These are phyloP conservation scores for Suhomyces choctaworum DNA, from an alignment of 1,139 yeast species.

Conservation along the genomic window DNA sequence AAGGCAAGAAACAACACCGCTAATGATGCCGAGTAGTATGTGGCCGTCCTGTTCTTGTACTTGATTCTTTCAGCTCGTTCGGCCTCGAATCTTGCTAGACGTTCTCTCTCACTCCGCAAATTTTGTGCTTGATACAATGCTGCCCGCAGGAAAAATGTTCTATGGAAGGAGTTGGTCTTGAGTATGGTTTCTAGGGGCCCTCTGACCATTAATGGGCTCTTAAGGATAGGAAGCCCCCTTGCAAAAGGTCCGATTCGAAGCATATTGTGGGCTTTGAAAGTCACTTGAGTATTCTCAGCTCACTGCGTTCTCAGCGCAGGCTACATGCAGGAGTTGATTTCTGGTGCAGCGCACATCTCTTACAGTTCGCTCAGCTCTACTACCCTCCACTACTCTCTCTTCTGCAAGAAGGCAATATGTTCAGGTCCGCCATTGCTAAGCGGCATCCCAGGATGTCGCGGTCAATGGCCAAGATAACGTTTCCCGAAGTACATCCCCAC, in stretches of 20 bases:
- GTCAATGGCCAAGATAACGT: slow-evolving; percentile 7
- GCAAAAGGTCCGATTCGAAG: slow-evolving; percentile 2
- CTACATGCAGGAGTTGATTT: not conserved
- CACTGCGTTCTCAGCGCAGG: not conserved
- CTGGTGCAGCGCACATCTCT: not conserved
- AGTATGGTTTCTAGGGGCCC: too few species aligned
- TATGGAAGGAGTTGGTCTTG: too few species aligned
- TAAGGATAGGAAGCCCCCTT: not conserved
- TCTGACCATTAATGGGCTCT: not conserved
- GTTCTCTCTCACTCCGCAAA: slow-evolving; percentile 12
- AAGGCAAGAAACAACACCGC: slow-evolving; percentile 75
- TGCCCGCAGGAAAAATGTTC: too few species aligned
- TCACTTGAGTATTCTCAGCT: slow-evolving; percentile 3
- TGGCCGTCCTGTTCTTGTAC: slow-evolving; percentile 51
- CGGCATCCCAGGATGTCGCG: not conserved
- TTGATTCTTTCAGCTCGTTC: slow-evolving; percentile 34
- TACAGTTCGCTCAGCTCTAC: too few species aligned
- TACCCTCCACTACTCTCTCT: too few species aligned
- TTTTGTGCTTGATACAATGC: too few species aligned
- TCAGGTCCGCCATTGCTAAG: not conserved
- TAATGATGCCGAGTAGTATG: slow-evolving; percentile 71
- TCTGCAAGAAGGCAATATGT: too few species aligned
- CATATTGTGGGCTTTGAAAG: slow-evolving; percentile 7
- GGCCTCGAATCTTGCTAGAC: slow-evolving; percentile 14
- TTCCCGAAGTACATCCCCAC: slow-evolving; percentile 11